Conservation (phyloP, 305 asterid genomes). For the Rubia tinctorum region DNA sequence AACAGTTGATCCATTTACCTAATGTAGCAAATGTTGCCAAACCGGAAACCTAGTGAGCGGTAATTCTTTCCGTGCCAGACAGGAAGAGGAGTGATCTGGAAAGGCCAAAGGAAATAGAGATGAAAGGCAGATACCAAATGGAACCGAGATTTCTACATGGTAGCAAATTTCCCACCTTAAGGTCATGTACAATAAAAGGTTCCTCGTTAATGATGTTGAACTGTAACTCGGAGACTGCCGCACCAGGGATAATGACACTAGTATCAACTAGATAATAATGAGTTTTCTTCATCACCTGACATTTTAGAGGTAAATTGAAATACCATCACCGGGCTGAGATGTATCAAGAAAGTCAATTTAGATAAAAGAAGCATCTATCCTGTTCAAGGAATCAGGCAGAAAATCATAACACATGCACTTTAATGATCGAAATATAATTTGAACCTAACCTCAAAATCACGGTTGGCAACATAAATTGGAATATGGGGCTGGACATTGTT, state of each 20-base stretch:
- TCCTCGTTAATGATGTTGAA: slow-evolving; percentile 76
- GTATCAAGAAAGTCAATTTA: background rate
- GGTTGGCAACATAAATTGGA: slow-evolving; percentile 82
- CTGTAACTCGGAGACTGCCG: slow-evolving; percentile 90
- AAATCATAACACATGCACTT: background rate
- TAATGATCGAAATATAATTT: slow-evolving; percentile 15
- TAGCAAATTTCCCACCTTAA: slow-evolving; percentile 46
- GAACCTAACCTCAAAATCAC: slow-evolving; percentile 98
- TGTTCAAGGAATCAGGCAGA: background rate
- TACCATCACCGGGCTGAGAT: slow-evolving; percentile 5
- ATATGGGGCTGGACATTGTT: slow-evolving; percentile 80
- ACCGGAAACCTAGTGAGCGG: slow-evolving; percentile 91
- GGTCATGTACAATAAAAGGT: slow-evolving; percentile 67
- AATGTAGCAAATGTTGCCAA: slow-evolving; percentile 83
- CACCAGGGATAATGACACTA: slow-evolving; percentile 70
- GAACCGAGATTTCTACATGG: background rate
- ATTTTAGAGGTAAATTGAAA: slow-evolving; percentile 20
- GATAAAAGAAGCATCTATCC: background rate
- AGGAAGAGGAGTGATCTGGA: slow-evolving; percentile 84
- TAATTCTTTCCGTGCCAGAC: slow-evolving; percentile 94
- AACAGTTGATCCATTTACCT: slow-evolving; percentile 38
- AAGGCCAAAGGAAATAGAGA: background rate
- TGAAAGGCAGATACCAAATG: background rate
- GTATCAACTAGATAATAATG: slow-evolving; percentile 89
- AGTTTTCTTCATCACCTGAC: slow-evolving; percentile 96